Base-by-base conservation (phyloP, 805 yeast species). In the Sugiyamaella chiloensis region DNA sequence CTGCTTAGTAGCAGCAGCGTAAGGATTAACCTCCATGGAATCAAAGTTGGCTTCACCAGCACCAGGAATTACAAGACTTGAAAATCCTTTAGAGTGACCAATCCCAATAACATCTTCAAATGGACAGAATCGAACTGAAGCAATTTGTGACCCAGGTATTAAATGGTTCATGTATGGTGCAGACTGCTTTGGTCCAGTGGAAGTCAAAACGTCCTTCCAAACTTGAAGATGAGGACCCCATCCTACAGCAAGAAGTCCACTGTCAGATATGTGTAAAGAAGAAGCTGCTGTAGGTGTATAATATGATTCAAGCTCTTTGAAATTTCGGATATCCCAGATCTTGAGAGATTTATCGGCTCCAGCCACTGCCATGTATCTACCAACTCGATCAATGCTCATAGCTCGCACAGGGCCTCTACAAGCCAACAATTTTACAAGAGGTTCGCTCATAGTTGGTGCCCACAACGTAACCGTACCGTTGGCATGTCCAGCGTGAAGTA, bases 21-120 rank as follows among this genome's bases (percentile, higher is more conserved):
- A 93, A 53, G 99, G 99, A 66, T 93, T 93, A 60, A 81, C 68
- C 68, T 93, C 99, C 64, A 89, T 67, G 2, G 98, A 89, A 71
- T 93, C 99, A 65, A 79, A 89, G 69, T 93, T 93, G 52, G 99
- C 96, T 70, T 93, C 99, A 72, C 99, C 99, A 35, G 97, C 74
- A 21, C 99, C 99, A 34, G 99, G 99, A 50, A 93, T 76, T 56
- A 93, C 84, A 51, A 93, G 57, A n/a, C 93, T 82, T n/a, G 83
- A 78, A 34, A 89, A 74, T 39, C 96, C 96, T 1, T 69, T 67
- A 43, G 78, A 73, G 63, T 88, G 95, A 2, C 97, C 97, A 8
- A 85, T 78, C 21, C 96, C 96, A 20, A 93, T 72, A n/a, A 91
- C 72, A 85, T 93, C 99, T 71, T 93, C 99, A 67, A 83, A 93